Base-by-base conservation (phyloP, 1,284 basidiomycete species). In the Sporisorium graminicola region DNA sequence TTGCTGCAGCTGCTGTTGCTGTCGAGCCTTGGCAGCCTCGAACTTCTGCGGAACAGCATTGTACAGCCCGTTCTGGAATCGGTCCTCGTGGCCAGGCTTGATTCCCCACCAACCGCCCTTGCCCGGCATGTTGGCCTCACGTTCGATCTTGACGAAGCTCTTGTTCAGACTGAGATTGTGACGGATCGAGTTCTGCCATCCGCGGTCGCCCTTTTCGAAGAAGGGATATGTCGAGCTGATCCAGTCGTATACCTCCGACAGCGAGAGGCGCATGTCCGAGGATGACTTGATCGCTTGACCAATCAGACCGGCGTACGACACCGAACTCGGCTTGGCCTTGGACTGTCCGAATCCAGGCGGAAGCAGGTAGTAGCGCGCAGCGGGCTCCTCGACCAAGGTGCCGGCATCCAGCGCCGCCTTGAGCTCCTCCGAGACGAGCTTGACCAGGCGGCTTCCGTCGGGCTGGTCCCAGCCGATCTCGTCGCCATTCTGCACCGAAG, bases 201-300 rank as follows among this genome's bases (percentile, higher is more conserved):
- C 95, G n/a, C 92, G 90, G 81, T 97, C 95, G 42, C 93, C 92
- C 47, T 92, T 91, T 86, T 94, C 94, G 88, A 94, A 99, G 85
- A 92, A 92, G 0, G 96, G 95, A 86, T 94, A 95, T 5, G 94
- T 93, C 43, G 92, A 93, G 66, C 93, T 94, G 82, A 99, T 96
- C 89, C 91, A 99, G 81, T 93, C 91, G 84, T 98, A 98, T 72
- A 99, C 96, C 85, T 98, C 95, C 81, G 95, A 94, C 26, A 98
- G 88, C 0, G 94, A 94, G 35, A 98, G 90, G 42, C 93, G 91
- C 78, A 94, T 92, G 42, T 92, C 90, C 0, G 91, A 90, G 1
- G 93, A 94, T 14, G 93, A 92, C 63, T 95, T 88, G 71, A 98
- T 92, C 8, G 96, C 96, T 80, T 95, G 94, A 5, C 96, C 96